A percentile compares a stretch with the other conserved stretches of the same genome.
Conservation (phyloP, 768 basidiomycete genomes). For the Cyathus striatus region DNA sequence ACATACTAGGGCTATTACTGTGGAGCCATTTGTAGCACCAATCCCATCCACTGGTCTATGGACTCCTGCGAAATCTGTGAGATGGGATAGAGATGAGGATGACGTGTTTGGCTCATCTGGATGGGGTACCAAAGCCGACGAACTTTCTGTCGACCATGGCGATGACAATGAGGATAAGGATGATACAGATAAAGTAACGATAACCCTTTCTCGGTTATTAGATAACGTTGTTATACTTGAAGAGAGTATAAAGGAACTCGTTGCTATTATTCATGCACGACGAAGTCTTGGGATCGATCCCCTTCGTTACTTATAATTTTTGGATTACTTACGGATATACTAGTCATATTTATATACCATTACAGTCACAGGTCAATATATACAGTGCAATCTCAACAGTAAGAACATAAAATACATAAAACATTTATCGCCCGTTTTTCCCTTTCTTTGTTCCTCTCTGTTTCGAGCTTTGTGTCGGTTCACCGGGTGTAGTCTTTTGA, state of each 20-base stretch:
- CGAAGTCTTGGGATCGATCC: slow-evolving; percentile 82
- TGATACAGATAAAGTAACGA: slow-evolving; percentile 27
- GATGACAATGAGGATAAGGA: slow-evolving; percentile 24
- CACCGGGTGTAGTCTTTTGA: slow-evolving; percentile 24
- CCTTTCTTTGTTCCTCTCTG: slow-evolving; percentile 24
- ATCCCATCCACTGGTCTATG: slow-evolving; percentile 57
- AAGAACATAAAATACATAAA: slow-evolving; percentile 3
- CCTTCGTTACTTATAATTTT: slow-evolving; percentile 60
- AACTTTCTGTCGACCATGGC: slow-evolving; percentile 2
- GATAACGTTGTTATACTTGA: slow-evolving; percentile 95
- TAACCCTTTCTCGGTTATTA: slow-evolving; percentile 79
- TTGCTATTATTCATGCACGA: slow-evolving; percentile 79
- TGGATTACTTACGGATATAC: slow-evolving; percentile 5
- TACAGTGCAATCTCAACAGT: too few species aligned
- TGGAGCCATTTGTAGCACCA: slow-evolving; percentile 67
- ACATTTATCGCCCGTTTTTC: slow-evolving; percentile 28
- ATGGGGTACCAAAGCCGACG: slow-evolving; percentile 27
- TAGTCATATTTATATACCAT: slow-evolving; percentile 6
- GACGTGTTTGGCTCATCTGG: slow-evolving; percentile 63
- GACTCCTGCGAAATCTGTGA: slow-evolving; percentile 47
- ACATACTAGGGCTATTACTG: slow-evolving; percentile 61
- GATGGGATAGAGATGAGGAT: slow-evolving; percentile 60
- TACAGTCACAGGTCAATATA: too few species aligned
- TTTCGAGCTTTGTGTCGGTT: slow-evolving; percentile 7
- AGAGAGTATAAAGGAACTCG: slow-evolving; percentile 91